Conservation (phyloP, 345 rosid genomes). For the Heritiera fomes region DNA sequence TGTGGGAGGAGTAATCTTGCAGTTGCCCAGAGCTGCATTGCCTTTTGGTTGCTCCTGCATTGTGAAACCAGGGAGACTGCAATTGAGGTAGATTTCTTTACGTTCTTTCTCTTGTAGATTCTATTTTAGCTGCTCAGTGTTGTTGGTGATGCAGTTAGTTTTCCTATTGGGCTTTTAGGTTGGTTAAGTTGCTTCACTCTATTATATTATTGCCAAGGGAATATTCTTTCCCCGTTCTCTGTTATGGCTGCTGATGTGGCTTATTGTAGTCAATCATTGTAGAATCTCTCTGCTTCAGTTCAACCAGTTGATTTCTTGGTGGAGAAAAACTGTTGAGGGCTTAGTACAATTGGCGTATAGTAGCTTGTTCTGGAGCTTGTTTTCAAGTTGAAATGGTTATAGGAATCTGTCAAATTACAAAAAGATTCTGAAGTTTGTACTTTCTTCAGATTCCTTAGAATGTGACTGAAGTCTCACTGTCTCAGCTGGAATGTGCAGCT, state of each 20-base stretch:
- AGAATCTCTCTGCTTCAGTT: conserved; percentile 21
- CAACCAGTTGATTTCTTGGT: conserved; percentile 26
- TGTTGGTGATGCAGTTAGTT: conserved; percentile 18
- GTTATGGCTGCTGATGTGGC: conserved; percentile 21
- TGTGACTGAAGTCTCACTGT: not conserved
- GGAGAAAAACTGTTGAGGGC: conserved; percentile 16
- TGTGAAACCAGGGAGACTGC: conserved; percentile 31
- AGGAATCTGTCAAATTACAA: not conserved
- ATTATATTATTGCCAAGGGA: conserved; percentile 15
- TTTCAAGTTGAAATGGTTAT: conserved; percentile 7
- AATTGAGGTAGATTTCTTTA: conserved; percentile 40
- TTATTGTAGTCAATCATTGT: conserved; percentile 15
- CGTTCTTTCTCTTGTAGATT: conserved; percentile 14
- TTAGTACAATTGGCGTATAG: not conserved
- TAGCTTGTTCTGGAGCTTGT: conserved; percentile 12
- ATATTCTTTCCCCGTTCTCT: conserved; percentile 16
- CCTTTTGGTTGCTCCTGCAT: conserved; percentile 38
- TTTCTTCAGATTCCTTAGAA: conserved; percentile 8
- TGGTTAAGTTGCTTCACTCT: conserved; percentile 10
- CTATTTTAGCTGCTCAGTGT: conserved; percentile 4
- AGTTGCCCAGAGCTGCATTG: conserved; percentile 32
- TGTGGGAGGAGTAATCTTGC: conserved; percentile 30
- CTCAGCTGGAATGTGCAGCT: not conserved
- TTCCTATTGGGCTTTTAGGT: conserved; percentile 18
- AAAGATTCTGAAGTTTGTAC: not conserved